Percentiles rank a stretch among this genome's conserved stretches.
Evolutionary conservation across 495 filamentous ascomycete genomes (phyloP).

Genomic region (Hyphodiscus hymeniophilus): DNA sequence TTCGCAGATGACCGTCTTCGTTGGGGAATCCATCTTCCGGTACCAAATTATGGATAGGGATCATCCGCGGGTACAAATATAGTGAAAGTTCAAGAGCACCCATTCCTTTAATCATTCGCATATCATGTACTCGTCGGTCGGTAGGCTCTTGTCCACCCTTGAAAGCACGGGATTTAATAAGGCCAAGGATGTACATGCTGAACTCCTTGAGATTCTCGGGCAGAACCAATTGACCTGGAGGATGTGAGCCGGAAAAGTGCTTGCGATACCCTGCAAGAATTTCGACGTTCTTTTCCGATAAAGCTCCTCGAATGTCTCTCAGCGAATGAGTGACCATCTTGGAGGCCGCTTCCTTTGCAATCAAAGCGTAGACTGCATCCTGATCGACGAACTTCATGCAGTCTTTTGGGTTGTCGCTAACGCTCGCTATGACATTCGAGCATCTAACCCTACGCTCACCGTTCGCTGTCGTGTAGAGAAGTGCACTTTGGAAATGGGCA

Average conservation of each 20-base stretch:
- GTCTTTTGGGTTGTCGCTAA: slow-evolving; percentile 75
- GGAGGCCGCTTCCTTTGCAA: slow-evolving; percentile 87
- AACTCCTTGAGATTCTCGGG: slow-evolving; percentile 96
- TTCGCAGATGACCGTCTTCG: slow-evolving; percentile 68
- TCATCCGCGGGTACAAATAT: slow-evolving; percentile 92
- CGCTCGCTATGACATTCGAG: slow-evolving; percentile 84
- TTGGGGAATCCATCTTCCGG: slow-evolving; percentile 83
- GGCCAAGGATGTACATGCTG: slow-evolving; percentile 89
- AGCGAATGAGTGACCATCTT: slow-evolving; percentile 72
- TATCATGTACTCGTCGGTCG: slow-evolving; percentile 84
- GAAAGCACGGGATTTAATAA: slow-evolving; percentile 88
- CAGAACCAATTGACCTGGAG: slow-evolving; percentile 87
- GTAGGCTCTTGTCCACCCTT: slow-evolving; percentile 90
- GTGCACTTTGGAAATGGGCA: slow-evolving; percentile 93
- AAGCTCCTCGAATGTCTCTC: slow-evolving; percentile 75
- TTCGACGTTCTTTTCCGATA: slow-evolving; percentile 92
- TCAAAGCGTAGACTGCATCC: slow-evolving; percentile 77
- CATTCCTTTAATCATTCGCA: slow-evolving; percentile 83
- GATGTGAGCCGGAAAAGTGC: slow-evolving; percentile 76
- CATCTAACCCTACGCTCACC: slow-evolving; percentile 90
- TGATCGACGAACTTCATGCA: slow-evolving; percentile 90
- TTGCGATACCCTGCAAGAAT: slow-evolving; percentile 91
- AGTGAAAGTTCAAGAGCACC: slow-evolving; percentile 77
- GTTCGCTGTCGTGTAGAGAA: slow-evolving; percentile 87
- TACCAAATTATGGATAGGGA: slow-evolving; percentile 85